Evolutionary conservation across 2,329 filamentous ascomycete genomes (phyloP), one percentile per base, ranked within the genome.

Genomic region (Elsinoe necatrix): DNA sequence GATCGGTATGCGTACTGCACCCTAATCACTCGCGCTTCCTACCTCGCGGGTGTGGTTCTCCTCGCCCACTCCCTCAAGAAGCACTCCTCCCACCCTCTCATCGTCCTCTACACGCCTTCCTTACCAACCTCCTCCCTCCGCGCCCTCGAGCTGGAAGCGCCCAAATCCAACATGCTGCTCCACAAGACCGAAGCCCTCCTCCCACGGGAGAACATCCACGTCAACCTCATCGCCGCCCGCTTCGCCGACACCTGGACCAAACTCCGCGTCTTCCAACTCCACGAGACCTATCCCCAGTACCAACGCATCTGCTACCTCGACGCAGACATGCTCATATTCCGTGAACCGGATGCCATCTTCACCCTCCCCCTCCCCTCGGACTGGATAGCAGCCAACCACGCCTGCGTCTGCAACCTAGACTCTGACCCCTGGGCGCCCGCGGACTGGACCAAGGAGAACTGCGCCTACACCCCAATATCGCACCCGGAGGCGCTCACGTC

Each of bases 231-330:
- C 29, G 76, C 77, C 1, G 72, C 77, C 57, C 72, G 77, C 20
- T 80, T 80, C 65, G 70, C 69, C 57, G 77, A 80, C 60, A 80
- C 77, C 2, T 80, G 77, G 74, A 80, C 77, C 2, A 80, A 80
- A 61, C 69, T 80, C 2, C 73, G 75, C n/a, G 77, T 78, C 20
- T 80, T 80, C 62, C 72, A 77, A 56, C 58, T 76, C 3, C 59
- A 65, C 61, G 66, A 64, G 56, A 34, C 62, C 58, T 61, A 58
- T 54, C 60, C 64, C 50, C 72, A 71, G 42, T 68, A 74, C 39
- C 68, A 67, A 5, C 39, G 37, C 23, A 61, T 78, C 14, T 77
- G 75, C 61, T 79, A 78, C 60, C 69, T 80, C 3, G 78, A 80
- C 60, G 76, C 77, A 7, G 77, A 80, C 60, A 78, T 79, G 71